These are phyloP conservation scores for Scutellaria barbata DNA, from an alignment of 257 asterid species.

Conservation along the genomic window DNA sequence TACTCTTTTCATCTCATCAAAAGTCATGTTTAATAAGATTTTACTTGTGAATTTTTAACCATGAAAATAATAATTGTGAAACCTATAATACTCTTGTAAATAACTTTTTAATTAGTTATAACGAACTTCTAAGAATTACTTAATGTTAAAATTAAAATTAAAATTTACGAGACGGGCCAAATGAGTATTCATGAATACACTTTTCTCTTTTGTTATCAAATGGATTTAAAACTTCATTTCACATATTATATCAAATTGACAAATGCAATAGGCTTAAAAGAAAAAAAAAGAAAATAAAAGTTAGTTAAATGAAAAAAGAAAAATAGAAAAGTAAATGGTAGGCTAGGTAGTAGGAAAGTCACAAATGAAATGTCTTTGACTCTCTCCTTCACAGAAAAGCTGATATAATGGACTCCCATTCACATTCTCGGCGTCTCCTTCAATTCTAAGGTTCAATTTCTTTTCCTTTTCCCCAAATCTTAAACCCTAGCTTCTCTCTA, in stretches of 20 bases:
- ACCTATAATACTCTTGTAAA: no score
- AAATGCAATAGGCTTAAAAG: neutral
- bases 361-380: slow-evolving; percentile 20
- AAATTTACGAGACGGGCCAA: no score
- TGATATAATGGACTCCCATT: slow-evolving; percentile 22
- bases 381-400: slow-evolving; percentile 2
- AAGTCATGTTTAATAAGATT: no score
- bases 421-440: slow-evolving; percentile 21
- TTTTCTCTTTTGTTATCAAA: no score
- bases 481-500: neutral
- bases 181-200: no score
- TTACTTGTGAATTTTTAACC: no score
- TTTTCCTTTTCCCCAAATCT: slow-evolving; percentile 5
- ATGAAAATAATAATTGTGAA: no score
- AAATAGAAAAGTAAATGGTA: neutral
- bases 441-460: slow-evolving; percentile 22
- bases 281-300: neutral
- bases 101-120: no score
- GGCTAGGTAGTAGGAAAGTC: slow-evolving; percentile 36
- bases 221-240: no score
- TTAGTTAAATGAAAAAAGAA: neutral
- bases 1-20: no score
- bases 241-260: neutral
- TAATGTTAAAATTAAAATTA: no score
- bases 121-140: no score